Base-by-base conservation (phyloP, 2,329 filamentous ascomycete species). In the Penicillium sp. region DNA sequence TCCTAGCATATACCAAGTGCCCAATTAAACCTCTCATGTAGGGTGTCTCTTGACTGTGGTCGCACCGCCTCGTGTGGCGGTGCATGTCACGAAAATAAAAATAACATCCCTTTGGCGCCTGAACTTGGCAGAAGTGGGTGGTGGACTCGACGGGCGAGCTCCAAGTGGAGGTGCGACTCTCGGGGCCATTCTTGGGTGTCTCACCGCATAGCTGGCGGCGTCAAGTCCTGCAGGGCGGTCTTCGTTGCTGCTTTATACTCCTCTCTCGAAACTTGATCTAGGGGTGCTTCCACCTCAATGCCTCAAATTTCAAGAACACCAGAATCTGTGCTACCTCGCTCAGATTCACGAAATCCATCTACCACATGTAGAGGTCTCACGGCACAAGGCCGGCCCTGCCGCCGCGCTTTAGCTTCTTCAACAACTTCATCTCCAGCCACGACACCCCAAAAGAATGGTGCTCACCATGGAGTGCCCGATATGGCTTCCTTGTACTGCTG, bases 301-400 rank as follows among this genome's bases (percentile, higher is more conserved):
- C 84, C 88, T 60, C 87, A 88, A 75, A 84, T 88, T 63, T 79
- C 84, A 56, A 84, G 88, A 72, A 96, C 92, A 0, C 93, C 94
- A 64, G 93, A 97, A 80, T 89, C 90, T 20, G 79, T 89, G 31
- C 81, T 97, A 59, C 84, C 84, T 58, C 89, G 93, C 59, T 87
- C 88, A 69, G 93, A 97, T 81, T 96, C 92, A 54, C 91, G 90
- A 73, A 89, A 96, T 66, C 89, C 92, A 2, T 83, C 85, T 1
- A 89, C 88, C 12, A 97, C 93, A 73, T 99, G 95, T 78, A 88
- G 89, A 78, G 95, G 95, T 59, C 86, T 98, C 63, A 97, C 92
- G 4, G 83, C 87, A 31, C 86, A 83, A 67, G 95, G 95, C n/a
- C 84, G 88, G 52, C 90, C 91, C 11, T 99, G 95, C 79, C 87